phyloP scores from a whole-genome alignment of 2,329 filamentous ascomycete species.

The Acrodontium crateriforme region DNA sequence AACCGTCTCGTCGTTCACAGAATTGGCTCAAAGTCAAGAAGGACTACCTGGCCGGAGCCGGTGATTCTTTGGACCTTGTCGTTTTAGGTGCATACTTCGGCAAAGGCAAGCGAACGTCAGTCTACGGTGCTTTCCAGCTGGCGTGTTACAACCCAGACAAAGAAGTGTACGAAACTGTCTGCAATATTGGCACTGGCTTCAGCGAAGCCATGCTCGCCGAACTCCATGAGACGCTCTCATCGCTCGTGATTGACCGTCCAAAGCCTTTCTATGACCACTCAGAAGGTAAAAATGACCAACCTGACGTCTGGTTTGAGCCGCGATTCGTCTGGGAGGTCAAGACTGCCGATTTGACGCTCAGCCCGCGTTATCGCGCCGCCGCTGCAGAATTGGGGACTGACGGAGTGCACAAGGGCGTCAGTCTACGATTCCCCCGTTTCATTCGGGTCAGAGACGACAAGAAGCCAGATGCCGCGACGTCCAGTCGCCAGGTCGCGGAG shows the following conservation, averaged over 20 bases:
- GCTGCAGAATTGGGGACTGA: conserved; percentile 55
- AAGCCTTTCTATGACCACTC: conserved; percentile 94
- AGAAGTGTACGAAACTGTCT: conserved; percentile 86
- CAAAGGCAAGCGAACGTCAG: conserved; percentile 86
- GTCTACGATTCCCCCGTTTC: conserved; percentile 80
- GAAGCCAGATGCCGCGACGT: conserved; percentile 83
- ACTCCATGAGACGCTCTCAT: conserved; percentile 60
- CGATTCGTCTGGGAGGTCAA: conserved; percentile 94
- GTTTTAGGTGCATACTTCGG: conserved; percentile 90
- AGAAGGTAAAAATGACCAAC: conserved; percentile 74
- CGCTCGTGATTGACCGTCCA: conserved; percentile 69
- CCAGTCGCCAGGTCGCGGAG: conserved; percentile 72
- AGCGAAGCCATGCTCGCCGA: conserved; percentile 88
- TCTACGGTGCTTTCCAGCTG: conserved; percentile 89
- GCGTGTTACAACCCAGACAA: conserved; percentile 75
- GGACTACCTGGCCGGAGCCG: conserved; percentile 85
- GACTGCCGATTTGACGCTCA: conserved; percentile 86
- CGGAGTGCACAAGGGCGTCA: conserved; percentile 61
- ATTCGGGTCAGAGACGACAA: conserved; percentile 90
- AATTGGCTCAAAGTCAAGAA: conserved; percentile 99
- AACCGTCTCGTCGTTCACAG: conserved; percentile 86
- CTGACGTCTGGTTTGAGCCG: conserved; percentile 97
- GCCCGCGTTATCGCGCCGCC: conserved; percentile 86
- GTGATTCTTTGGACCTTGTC: conserved; percentile 91
- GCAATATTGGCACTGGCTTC: conserved; percentile 97